These are phyloP conservation scores for Pseudonitzschia multiseries DNA, from an alignment of 108 stramenopile genomes.

Conservation along the genomic window DNA sequence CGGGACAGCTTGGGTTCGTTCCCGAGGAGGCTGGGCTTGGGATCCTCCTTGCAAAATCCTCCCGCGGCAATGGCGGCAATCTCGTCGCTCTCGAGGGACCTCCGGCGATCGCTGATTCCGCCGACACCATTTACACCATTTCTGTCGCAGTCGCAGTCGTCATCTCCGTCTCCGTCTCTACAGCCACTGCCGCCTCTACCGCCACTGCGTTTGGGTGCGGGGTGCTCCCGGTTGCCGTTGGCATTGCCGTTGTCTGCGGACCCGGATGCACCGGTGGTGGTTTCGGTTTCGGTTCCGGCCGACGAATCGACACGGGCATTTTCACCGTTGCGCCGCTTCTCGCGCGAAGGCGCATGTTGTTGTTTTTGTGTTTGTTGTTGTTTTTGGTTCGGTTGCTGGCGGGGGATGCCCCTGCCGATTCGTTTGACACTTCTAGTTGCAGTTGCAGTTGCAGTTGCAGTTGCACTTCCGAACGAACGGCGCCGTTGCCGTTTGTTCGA, in stretches of 20 bases:
- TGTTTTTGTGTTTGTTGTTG: no score
- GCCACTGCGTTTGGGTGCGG: no score
- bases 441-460: background rate
- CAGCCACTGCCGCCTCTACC: no score
- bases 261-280: no score
- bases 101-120: background rate
- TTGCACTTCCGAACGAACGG: background rate
- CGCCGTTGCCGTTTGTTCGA: background rate
- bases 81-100: background rate
- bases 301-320: background rate
- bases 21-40: background rate
- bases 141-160: no score
- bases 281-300: background rate
- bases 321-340: no score
- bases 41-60: background rate
- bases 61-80: background rate
- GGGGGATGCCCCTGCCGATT: no score
- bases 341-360: no score
- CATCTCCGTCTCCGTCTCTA: no score
- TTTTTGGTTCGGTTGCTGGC: no score
- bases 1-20: background rate
- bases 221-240: background rate
- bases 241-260: background rate
- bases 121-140: no score
- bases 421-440: no score